These are phyloP conservation scores for Pythium brassicae DNA, from an alignment of 352 stramenopile genomes.

Conservation along the genomic window DNA sequence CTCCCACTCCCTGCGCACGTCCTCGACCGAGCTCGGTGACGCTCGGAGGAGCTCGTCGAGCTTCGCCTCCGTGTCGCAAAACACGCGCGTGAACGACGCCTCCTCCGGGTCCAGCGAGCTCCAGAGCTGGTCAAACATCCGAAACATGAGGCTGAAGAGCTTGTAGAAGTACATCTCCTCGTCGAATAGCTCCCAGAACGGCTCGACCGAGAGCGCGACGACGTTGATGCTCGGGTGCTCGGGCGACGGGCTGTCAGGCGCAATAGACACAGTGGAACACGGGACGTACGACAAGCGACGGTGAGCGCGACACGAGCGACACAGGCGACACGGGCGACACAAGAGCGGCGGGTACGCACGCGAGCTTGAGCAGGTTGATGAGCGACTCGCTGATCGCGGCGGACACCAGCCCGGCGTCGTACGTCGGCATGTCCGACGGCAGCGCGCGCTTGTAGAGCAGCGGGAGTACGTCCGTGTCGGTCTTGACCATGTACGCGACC, in stretches of 20 bases:
- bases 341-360: conserved; percentile 24
- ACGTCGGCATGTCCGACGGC: conserved; percentile 50
- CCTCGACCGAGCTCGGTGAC: conserved; percentile 50
- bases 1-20: conserved; percentile 63
- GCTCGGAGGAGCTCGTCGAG: conserved; percentile 69
- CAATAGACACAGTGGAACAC: too few species aligned
- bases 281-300: too few species aligned
- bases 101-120: conserved; percentile 50
- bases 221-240: conserved; percentile 71
- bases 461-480: conserved; percentile 35
- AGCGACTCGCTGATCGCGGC: conserved; percentile 69
- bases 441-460: conserved; percentile 50
- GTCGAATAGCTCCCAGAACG: conserved; percentile 82
- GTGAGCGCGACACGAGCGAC: background rate
- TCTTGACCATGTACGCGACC: conserved; percentile 65
- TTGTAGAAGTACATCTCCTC: conserved; percentile 79
- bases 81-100: conserved; percentile 74
- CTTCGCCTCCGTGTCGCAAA: conserved; percentile 66
- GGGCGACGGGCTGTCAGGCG: conserved; percentile 33
- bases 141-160: conserved; percentile 70
- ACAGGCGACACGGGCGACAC: background rate
- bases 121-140: conserved; percentile 76
- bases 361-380: conserved; percentile 66
- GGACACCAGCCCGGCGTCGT: conserved; percentile 63
- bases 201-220: conserved; percentile 67